Evolutionary conservation across 116 monocot genomes (phyloP), one percentile per base, ranked within the genome.

Genomic region (Posidonia oceanica): DNA sequence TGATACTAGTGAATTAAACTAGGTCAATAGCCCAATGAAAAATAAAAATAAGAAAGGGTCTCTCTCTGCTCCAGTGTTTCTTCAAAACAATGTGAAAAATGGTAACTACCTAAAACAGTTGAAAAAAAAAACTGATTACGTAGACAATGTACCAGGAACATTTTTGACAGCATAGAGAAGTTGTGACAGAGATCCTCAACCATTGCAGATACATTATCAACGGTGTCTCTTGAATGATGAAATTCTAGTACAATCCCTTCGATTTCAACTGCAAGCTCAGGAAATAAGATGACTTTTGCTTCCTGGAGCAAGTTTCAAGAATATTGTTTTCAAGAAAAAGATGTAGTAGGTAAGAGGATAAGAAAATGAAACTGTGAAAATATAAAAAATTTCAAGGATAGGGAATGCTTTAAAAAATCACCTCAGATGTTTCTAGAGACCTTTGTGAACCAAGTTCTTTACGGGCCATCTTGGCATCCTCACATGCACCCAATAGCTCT

Each of bases 111-210:
- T 37, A 16, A 39, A 64, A 17, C 37, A 39, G 7, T 64, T 14
- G 17, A 5, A 40, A 7, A 10, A 18, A 57, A 57, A 57, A 57
- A 17, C 18, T 18, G 5, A 57, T 16, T 17, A 17, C 12, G 29
- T 14, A 56, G 38, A 37, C 56, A 41, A 11, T 36, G 79, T 88
- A 95, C 91, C 82, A 57, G 67, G 3, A 90, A 57, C 38, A 54
- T 48, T 61, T 91, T 71, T 52, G 78, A 77, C 36, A 91, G 15
- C 52, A 21, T 52, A 37, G 69, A 75, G 57, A 88, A 83, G 54
- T 73, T 76, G 39, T 76, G 71, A 21, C 71, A 76, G 66, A 82
- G 66, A 59, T 88, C 88, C 60, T 75, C 77, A 40, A 81, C 44
- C 67, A 83, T 66, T 54, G 72, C 76, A 44, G 77, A 29, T 59